Conservation (phyloP, 2,329 filamentous ascomycete genomes). For the Chaetoscypha palmicola region DNA sequence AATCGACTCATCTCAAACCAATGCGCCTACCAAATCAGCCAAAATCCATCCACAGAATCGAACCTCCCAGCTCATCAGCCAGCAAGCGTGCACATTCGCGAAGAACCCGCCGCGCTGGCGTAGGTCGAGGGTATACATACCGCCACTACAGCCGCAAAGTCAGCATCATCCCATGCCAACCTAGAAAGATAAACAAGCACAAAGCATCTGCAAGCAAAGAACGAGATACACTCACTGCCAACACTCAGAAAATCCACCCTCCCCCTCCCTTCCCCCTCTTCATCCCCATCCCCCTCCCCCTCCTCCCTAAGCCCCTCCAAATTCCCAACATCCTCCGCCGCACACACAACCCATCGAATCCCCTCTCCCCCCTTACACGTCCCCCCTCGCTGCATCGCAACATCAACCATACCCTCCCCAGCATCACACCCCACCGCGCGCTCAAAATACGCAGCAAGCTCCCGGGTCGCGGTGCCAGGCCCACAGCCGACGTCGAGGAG, state of each 20-base stretch:
- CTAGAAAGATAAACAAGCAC: background rate
- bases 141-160: background rate
- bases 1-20: conserved; percentile 45
- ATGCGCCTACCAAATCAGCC: conserved; percentile 36
- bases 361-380: conserved; percentile 15
- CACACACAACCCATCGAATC: conserved; percentile 21
- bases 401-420: conserved; percentile 25
- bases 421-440: conserved; percentile 27
- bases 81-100: too few species aligned
- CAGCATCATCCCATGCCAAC: background rate
- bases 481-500: conserved; percentile 30
- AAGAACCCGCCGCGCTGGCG: too few species aligned
- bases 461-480: conserved; percentile 27
- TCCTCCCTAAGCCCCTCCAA: conserved; percentile 14
- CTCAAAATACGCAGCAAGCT: conserved; percentile 21
- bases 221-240: conserved; percentile 23
- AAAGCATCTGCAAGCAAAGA: too few species aligned
- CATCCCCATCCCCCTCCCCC: too few species aligned
- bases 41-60: too few species aligned
- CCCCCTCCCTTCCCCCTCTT: background rate
- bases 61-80: too few species aligned
- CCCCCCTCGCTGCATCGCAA: conserved; percentile 21
- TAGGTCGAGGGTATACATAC: too few species aligned
- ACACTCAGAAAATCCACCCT: conserved; percentile 27
- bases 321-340: conserved; percentile 24